Base-by-base conservation (phyloP, 1,284 basidiomycete species). In the Cryptococcus sp. region DNA sequence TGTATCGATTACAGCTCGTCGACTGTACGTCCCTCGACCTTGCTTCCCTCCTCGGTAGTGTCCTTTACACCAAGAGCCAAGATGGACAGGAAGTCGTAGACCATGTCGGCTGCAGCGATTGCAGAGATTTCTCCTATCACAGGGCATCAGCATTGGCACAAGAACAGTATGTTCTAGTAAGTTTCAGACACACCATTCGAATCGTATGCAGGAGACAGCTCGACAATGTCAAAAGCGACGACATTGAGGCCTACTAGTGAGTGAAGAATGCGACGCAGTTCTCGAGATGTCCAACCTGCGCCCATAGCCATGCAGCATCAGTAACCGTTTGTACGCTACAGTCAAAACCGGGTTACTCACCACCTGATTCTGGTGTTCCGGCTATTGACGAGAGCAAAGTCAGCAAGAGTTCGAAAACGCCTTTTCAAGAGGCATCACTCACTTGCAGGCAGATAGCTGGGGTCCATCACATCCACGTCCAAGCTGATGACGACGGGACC, bases 221-320 rank as follows among this genome's bases (percentile, higher is more conserved):
- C 74, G 52, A 76, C 76, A 23, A 75, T 68, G 54, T 76, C 69
- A 16, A 64, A 58, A n/a, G 58, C 74, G 54, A 76, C 79, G 45
- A 80, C 65, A 69, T 80, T 78, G 46, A 80, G 70, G 1, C 76
- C 76, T 5, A 66, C 63, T 0, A 80, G 66, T 1, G 72, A 69
- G 50, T 78, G 72, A 2, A 80, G 62, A 57, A 80, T 76, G 44
- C 72, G 61, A 49, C 76, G 67, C 17, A 79, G 67, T 59, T 80
- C 79, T 49, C 79, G 68, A 2, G 77, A 76, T 1, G 78, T 78
- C 78, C 78, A 80, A 20, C 79, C 74, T 39, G 26, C 17, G n/a
- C 5, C 29, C 29, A 34, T 10, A 10, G 15, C 17, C 3, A 19
- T 20, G 11, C 13, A 11, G 17, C n/a, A 23, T 41, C 38, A 43